These are phyloP conservation scores for Leccinum arenicola DNA, from an alignment of 768 basidiomycete genomes.

Conservation along the genomic window DNA sequence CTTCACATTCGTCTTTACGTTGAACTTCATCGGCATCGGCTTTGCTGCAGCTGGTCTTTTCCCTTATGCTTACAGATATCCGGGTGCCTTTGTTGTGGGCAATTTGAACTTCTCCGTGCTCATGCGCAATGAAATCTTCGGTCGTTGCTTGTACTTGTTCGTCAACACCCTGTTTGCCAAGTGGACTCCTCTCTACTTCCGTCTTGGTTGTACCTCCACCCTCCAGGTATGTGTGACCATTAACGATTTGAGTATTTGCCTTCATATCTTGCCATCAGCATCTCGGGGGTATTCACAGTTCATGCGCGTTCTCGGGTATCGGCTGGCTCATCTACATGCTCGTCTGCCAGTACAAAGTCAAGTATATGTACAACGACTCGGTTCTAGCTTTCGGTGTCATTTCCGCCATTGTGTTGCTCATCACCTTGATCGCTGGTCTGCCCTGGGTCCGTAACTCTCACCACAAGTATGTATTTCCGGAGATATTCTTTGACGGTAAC, in stretches of 20 bases:
- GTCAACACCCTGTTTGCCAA: constrained; percentile 79
- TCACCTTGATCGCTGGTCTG: constrained; percentile 63
- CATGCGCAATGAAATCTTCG: constrained; percentile 80
- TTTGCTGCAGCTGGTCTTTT: constrained; percentile 63
- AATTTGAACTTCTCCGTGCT: constrained; percentile 73
- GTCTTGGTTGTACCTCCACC: constrained; percentile 70
- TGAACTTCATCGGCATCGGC: constrained; percentile 60
- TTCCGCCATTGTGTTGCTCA: constrained; percentile 52
- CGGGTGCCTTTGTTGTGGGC: constrained; percentile 70
- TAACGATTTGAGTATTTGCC: not conserved
- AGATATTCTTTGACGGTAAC: not conserved
- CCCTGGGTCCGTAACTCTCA: constrained; percentile 80
- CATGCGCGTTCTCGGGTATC: constrained; percentile 69
- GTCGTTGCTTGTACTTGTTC: constrained; percentile 67
- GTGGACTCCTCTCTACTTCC: constrained; percentile 74
- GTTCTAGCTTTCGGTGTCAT: constrained; percentile 61
- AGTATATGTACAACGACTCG: constrained; percentile 49
- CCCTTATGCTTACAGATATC: constrained; percentile 63
- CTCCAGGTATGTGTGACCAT: constrained; percentile 46
- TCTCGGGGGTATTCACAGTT: constrained; percentile 77
- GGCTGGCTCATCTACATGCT: constrained; percentile 68
- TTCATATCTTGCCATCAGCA: constrained; percentile 42
- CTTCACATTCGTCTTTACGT: constrained; percentile 55
- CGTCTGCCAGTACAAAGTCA: constrained; percentile 50
- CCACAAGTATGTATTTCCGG: constrained; percentile 57